Evolutionary conservation across 192 early-diverging fungal species (phyloP).

Genomic region (Tieghemiomyces parasiticus): DNA sequence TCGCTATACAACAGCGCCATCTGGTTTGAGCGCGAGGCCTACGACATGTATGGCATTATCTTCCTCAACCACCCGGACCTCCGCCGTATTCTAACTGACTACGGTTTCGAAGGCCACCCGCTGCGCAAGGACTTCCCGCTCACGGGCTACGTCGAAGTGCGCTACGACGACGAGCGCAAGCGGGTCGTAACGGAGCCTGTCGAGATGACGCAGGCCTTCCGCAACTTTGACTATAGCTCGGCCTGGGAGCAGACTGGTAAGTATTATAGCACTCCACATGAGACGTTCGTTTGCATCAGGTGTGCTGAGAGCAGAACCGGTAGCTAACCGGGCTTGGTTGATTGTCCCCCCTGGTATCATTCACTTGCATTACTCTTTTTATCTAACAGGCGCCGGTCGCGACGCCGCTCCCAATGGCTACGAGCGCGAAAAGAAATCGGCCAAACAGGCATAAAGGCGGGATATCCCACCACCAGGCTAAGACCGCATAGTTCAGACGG

Average conservation of each 20-base stretch:
- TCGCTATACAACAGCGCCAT: constrained; percentile 71
- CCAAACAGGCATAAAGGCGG: too few relatives aligned
- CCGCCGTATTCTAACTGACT: constrained; percentile 92
- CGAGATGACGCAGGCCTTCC: constrained; percentile 89
- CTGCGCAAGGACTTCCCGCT: constrained; percentile 97
- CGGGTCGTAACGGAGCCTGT: constrained; percentile 91
- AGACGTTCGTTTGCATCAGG: too few relatives aligned
- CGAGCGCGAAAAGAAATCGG: too few relatives aligned
- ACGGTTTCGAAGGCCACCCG: constrained; percentile 93
- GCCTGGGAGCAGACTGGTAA: constrained; percentile 86
- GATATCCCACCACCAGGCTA: too few relatives aligned
- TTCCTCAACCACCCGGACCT: constrained; percentile 94
- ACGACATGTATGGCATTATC: constrained; percentile 97
- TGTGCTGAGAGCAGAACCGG: too few relatives aligned
- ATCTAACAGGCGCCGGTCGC: too few relatives aligned
- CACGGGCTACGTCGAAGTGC: constrained; percentile 95
- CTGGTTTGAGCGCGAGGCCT: constrained; percentile 97
- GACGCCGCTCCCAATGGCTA: constrained; percentile 29
- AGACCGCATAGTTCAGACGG: too few relatives aligned
- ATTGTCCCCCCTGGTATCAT: too few relatives aligned
- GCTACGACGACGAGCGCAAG: constrained; percentile 98
- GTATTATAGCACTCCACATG: too few relatives aligned
- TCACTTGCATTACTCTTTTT: too few relatives aligned
- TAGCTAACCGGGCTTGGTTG: too few relatives aligned
- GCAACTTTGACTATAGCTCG: constrained; percentile 89